Evolutionary conservation across 371 early-diverging fungal genomes (phyloP).

Genomic region (Haplosporangium sp.): DNA sequence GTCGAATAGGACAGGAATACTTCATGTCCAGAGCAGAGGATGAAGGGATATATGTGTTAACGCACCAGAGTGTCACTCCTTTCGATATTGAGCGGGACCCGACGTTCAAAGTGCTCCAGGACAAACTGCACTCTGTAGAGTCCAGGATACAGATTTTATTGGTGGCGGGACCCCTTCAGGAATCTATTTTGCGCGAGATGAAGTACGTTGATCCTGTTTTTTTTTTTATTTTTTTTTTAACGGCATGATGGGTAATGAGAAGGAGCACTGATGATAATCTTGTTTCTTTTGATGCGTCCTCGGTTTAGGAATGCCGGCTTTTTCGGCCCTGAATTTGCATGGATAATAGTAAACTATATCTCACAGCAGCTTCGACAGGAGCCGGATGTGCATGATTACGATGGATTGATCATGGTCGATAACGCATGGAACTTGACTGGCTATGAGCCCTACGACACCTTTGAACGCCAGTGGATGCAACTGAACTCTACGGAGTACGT

Average conservation of each 20-base stretch:
- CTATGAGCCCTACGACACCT: slow-evolving; percentile 25
- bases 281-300: not conserved
- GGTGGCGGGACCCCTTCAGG: slow-evolving; percentile 1
- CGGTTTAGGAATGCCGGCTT: slow-evolving; percentile 11
- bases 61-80: not conserved
- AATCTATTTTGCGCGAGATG: slow-evolving; percentile 10
- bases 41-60: slow-evolving; percentile 14
- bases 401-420: slow-evolving; percentile 38
- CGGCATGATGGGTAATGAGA: not conserved
- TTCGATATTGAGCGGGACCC: slow-evolving; percentile 8
- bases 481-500: slow-evolving; percentile 33
- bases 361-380: not conserved
- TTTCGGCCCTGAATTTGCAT: slow-evolving; percentile 20
- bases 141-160: slow-evolving; percentile 32
- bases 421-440: slow-evolving; percentile 17
- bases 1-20: slow-evolving; percentile 7
- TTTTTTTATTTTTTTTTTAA: not conserved
- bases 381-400: slow-evolving; percentile 2
- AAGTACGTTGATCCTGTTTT: not conserved
- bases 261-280: not conserved
- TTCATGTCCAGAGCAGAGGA: not conserved
- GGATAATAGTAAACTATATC: slow-evolving; percentile 29
- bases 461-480: slow-evolving; percentile 19
- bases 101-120: not conserved
- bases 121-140: not conserved